Base-by-base conservation (phyloP, 1,284 basidiomycete genomes). In the Heterobasidion irregulare region DNA sequence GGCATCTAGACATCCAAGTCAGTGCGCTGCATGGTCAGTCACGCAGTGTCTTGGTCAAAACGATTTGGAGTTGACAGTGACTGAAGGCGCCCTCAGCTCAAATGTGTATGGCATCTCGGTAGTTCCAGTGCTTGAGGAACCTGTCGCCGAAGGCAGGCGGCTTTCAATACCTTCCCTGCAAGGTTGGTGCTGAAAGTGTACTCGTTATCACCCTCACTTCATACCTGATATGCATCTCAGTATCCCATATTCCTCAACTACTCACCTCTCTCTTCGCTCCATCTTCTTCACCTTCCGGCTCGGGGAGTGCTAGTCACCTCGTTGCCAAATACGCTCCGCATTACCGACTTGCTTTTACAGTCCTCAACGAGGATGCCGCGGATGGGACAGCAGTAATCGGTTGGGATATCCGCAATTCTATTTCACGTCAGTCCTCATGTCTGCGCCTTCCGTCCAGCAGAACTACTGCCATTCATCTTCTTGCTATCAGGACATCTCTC, bases 321-420 rank as follows among this genome's bases (percentile, higher is more conserved):
- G 77, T 86, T 47, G 79, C 79, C 34, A 86, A 86, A 66, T 97
- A 92, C 66, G 78, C 92, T 10, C 78, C 84, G 6, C 82, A 82
- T 49, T 91, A 92, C 65, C 86, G 89, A 46, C 75, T 94, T 16
- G 80, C 89, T 6, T 93, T 94, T 69, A 86, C 85, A 16, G 73
- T 98, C 2, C 71, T 98, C 52, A 94, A 97, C 65, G 92, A 97
- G 72, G 89, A 97, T 65, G 80, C 87, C 7, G 73, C 84, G 1
- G 76, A 77, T n/a, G 86, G 89, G 3, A 72, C 71, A 34, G 77
- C 77, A 32, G 77, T 86, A 8, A 60, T 75, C 35, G 74, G 76
- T 7, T 97, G 94, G 94, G 83, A 92, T 51, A 75, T 94, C 13
- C 71, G 82, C 47, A 61, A 68, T 32, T 83, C 84, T 7, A 74